Evolutionary conservation across 176 grass and related monocot species (phyloP), one percentile per base, ranked within the genome.

Genomic region (Elaeis guineensis): DNA sequence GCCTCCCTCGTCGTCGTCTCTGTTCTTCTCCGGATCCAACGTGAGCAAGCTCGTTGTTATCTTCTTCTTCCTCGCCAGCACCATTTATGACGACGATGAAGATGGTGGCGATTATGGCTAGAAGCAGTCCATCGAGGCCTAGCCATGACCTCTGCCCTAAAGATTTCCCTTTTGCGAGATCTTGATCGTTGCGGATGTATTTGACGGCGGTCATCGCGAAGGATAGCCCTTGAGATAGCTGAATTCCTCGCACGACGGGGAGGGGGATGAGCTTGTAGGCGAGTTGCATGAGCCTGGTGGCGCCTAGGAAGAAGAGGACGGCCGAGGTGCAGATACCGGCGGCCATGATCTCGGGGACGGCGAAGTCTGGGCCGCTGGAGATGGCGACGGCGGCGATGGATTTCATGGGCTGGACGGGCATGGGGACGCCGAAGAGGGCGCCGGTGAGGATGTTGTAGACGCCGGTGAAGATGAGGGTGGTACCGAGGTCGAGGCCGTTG

Each of bases 201-300:
- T 30, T 30, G 28, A 90, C 86, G 11, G 86, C 83, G 5, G 83
- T 68, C 80, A 87, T 90, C 74, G 83, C 83, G 58, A 96, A 95
- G 81, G 73, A 87, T 19, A 89, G 80, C 21, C 91, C 91, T 71
- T 95, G 91, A 0, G 77, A 79, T 22, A 95, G 78, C 75, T 95
- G 90, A 74, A 95, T 95, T 55, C 91, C 91, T 58, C 91, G 83
- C 7, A 95, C 83, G 48, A 95, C 86, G 5, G 91, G 75, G 52
- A 95, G 86, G 1, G 91, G 91, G 12, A 95, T 85, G 70, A 95
- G 1, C 71, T 83, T 71, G 69, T 90, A 90, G 7, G 69, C 86
- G 51, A 90, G 59, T 19, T 39, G 61, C 86, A 95, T 90, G 49
- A 95, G 83, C 17, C 83, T 65, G 39, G 90, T 95, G 65, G 51